Percentiles rank a stretch among this genome's conserved stretches.
These are phyloP conservation scores for Aurinia saxatilis DNA, from an alignment of 345 rosid genomes.

Conservation along the genomic window DNA sequence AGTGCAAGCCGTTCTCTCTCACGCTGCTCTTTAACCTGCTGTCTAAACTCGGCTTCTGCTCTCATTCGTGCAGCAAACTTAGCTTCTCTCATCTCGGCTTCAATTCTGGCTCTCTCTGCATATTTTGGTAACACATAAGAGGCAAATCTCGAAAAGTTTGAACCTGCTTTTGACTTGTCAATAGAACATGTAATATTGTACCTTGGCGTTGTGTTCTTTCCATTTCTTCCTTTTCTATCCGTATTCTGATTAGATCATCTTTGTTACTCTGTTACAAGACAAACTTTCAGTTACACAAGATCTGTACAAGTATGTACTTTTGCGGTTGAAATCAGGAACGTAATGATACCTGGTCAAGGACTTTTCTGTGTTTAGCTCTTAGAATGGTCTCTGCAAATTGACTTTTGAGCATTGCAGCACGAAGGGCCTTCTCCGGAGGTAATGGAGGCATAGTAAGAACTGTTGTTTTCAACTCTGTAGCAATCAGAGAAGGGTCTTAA, in stretches of 20 bases:
- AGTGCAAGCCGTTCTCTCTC: constrained; percentile 52
- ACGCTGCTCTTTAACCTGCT: constrained; percentile 44
- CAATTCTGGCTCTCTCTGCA: constrained; percentile 70
- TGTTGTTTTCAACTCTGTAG: constrained; percentile 41
- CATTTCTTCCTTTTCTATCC: constrained; percentile 57
- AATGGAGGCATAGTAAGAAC: constrained; percentile 39
- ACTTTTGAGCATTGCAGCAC: constrained; percentile 66
- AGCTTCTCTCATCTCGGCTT: constrained; percentile 65
- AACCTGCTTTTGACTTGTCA: background rate
- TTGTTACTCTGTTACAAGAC: constrained; percentile 44
- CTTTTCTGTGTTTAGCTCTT: constrained; percentile 62
- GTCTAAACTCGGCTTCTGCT: constrained; percentile 49
- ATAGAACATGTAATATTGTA: constrained; percentile 15
- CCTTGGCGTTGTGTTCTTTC: constrained; percentile 74
- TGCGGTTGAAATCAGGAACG: background rate
- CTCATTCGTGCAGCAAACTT: constrained; percentile 44
- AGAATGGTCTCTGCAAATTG: constrained; percentile 74
- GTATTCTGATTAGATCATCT: constrained; percentile 51
- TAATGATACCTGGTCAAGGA: constrained; percentile 47
- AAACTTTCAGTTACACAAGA: background rate
- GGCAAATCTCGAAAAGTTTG: background rate
- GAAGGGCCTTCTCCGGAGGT: constrained; percentile 73
- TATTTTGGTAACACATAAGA: background rate
- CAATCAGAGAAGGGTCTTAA: background rate
- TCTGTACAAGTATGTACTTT: background rate